These are phyloP conservation scores for Astrocystis sublimbata DNA, from an alignment of 495 filamentous ascomycete genomes.

Conservation along the genomic window DNA sequence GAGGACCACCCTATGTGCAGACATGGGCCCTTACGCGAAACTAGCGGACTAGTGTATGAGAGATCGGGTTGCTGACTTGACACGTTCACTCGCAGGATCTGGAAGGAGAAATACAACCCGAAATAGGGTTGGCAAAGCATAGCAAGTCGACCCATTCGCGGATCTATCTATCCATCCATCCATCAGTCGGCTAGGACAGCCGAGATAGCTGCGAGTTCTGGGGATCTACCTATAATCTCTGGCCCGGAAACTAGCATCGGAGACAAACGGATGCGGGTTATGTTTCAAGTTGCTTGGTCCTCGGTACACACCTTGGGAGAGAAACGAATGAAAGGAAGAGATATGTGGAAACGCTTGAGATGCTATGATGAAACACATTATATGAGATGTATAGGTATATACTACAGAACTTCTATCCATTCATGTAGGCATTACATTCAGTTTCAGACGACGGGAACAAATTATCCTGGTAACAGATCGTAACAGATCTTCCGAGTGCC, in stretches of 20 bases:
- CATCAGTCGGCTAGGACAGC: background rate
- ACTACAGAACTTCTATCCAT: background rate
- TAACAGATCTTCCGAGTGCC: too few relatives aligned
- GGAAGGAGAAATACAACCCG: slow-evolving; percentile 92
- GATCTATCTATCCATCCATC: too few relatives aligned
- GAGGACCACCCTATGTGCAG: slow-evolving; percentile 19
- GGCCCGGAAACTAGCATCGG: background rate
- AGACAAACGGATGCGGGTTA: background rate
- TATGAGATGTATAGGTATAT: slow-evolving; percentile 1
- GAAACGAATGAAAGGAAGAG: background rate
- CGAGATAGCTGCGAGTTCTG: background rate
- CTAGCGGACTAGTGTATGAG: slow-evolving; percentile 16
- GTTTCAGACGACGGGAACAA: background rate
- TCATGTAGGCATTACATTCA: too few relatives aligned
- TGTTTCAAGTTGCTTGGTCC: background rate
- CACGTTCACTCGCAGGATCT: slow-evolving; percentile 65
- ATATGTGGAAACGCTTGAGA: background rate
- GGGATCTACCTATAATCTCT: background rate
- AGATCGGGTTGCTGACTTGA: slow-evolving; percentile 25
- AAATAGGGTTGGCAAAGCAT: slow-evolving; percentile 13
- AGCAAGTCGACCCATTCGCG: background rate
- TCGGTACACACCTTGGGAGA: background rate
- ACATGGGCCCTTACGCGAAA: slow-evolving; percentile 5
- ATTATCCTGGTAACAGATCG: background rate
- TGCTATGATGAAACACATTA: background rate